These are phyloP conservation scores for Tricholoma hemisulphureum DNA, from an alignment of 768 basidiomycete species.

Conservation along the genomic window DNA sequence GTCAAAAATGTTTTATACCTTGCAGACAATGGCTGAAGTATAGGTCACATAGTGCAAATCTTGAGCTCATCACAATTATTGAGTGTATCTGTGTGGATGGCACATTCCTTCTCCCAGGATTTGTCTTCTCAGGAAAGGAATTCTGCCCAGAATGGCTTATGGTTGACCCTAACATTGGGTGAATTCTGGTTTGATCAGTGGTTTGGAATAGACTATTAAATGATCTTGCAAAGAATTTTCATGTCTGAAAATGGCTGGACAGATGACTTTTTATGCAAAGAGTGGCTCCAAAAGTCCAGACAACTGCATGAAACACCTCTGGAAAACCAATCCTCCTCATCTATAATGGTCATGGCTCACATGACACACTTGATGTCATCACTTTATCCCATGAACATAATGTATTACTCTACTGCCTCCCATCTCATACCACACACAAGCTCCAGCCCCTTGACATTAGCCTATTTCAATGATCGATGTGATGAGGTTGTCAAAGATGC, in stretches of 20 bases:
- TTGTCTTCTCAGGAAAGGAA: constrained; percentile 34
- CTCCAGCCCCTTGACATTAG: constrained; percentile 47
- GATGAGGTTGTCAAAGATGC: constrained; percentile 3
- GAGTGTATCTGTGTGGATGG: constrained; percentile 42
- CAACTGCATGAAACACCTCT: constrained; percentile 21
- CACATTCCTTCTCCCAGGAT: constrained; percentile 24
- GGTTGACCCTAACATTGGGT: constrained; percentile 19
- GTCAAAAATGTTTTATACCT: constrained; percentile 18
- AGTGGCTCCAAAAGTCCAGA: constrained; percentile 39
- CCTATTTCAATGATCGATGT: constrained; percentile 32
- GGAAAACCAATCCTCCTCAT: constrained; percentile 39
- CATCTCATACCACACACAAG: constrained; percentile 40
- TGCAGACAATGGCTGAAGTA: constrained; percentile 13
- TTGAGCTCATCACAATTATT: constrained; percentile 42
- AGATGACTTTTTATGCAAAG: constrained; percentile 28
- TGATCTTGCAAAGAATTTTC: too few species aligned
- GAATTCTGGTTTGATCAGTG: constrained; percentile 1
- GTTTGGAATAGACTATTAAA: constrained; percentile 1
- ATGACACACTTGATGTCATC: constrained; percentile 26
- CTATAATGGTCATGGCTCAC: constrained; percentile 45
- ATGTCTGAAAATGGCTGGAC: constrained; percentile 43
- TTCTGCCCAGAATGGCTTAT: constrained; percentile 24
- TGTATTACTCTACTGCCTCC: constrained; percentile 36
- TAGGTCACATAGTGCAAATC: constrained; percentile 28
- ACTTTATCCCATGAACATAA: constrained; percentile 25